Conservation (phyloP, 805 yeast genomes). For the Wickerhamiella galacta region DNA sequence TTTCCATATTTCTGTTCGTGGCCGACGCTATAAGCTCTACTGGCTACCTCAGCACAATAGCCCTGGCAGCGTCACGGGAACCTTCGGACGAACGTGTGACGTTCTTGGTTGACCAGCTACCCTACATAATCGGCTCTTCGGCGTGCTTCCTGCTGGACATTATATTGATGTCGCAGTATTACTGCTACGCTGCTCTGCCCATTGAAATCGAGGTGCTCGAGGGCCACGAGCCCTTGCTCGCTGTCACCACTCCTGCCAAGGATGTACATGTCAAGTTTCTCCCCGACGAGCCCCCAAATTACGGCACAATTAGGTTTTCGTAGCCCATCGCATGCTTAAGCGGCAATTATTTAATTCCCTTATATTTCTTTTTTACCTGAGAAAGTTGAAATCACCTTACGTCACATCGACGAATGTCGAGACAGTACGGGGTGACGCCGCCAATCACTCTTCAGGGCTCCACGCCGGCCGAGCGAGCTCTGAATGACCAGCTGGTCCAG, state of each 20-base stretch:
- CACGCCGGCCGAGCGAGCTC: constrained; percentile 54
- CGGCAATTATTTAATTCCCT: too few relatives aligned
- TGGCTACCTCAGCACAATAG: constrained; percentile 17
- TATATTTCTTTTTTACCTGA: too few relatives aligned
- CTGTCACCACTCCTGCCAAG: too few relatives aligned
- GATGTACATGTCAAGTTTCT: too few relatives aligned
- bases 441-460: constrained; percentile 83
- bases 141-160: constrained; percentile 15
- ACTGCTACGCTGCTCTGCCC: constrained; percentile 11
- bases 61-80: constrained; percentile 6
- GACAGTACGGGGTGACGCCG: constrained; percentile 50
- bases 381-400: too few relatives aligned
- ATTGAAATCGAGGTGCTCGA: not conserved
- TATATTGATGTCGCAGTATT: constrained; percentile 16
- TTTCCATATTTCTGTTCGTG: constrained; percentile 17
- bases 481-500: constrained; percentile 60
- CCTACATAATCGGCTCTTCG: constrained; percentile 18
- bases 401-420: constrained; percentile 5
- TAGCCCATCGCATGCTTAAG: too few relatives aligned
- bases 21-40: constrained; percentile 17
- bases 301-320: too few relatives aligned
- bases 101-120: constrained; percentile 17
- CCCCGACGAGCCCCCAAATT: too few relatives aligned
- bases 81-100: constrained; percentile 9
- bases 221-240: too few relatives aligned